Evolutionary conservation across 2,329 filamentous ascomycete species (phyloP), one percentile per base, ranked within the genome.

Genomic region (Corinectria fuckeliana): DNA sequence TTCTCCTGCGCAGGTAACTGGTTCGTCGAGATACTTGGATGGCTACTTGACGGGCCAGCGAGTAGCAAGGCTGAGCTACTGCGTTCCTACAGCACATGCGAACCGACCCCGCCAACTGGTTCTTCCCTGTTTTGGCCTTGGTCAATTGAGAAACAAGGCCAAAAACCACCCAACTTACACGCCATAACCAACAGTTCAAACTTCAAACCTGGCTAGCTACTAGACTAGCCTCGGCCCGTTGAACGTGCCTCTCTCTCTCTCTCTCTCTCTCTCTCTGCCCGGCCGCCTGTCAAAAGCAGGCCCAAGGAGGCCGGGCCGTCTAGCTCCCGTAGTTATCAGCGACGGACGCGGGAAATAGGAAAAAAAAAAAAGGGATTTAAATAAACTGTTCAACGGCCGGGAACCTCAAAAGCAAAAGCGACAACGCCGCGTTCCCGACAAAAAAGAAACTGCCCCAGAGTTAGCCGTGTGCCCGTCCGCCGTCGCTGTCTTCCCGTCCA

Each of bases 251-350:
- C 34, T 26, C 13, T 11, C 28, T 30, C 25, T 21, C n/a, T 45
- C 42, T 18, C 25, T 4, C 13, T 20, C 10, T 32, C 34, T 20
- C 8, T 10, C 28, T 30, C n/a, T 20, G 45, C 13, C 30, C 44
- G 14, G 25, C 9, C 32, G 14, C 45, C 47, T 42, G 30, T 50
- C 30, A 16, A 50, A 45, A 28, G 45, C 42, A 36, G 20, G 52
- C 52, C 38, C 4, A 4, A 21, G 32, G 13, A 16, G 25, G 21
- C 21, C 20, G 28, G 21, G 21, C 26, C 32, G 41, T 53, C 30
- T 53, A 52, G 41, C n/a, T 58, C 48, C 55, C 54, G 54, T 38
- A 23, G 16, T 45, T 49, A 36, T 36, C 45, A 56, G 28, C 28
- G 28, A 56, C 45, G 21, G 20, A 36, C 30, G 18, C 20, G 8